Percentiles rank a stretch among this genome's conserved stretches.
Conservation (phyloP, 129 eudicot species). For the Solidago caesia region DNA sequence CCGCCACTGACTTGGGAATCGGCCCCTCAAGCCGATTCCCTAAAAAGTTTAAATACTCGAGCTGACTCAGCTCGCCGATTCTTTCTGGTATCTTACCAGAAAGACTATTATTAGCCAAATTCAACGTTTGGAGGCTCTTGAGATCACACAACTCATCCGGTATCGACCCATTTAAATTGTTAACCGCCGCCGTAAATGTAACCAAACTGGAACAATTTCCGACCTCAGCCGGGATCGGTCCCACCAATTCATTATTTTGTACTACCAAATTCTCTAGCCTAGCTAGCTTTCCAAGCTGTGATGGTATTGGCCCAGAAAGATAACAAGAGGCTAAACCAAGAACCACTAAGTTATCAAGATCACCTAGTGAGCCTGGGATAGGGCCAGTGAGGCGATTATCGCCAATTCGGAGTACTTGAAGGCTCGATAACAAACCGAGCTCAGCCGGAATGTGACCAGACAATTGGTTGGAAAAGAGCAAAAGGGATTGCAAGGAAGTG, state of each 20-base stretch:
- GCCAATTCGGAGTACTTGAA: slow-evolving; percentile 74
- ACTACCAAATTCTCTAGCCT: slow-evolving; percentile 52
- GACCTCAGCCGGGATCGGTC: slow-evolving; percentile 62
- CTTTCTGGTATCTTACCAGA: slow-evolving; percentile 68
- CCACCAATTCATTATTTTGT: slow-evolving; percentile 58
- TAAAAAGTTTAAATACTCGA: slow-evolving; percentile 59
- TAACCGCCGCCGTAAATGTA: slow-evolving; percentile 55
- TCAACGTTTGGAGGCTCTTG: slow-evolving; percentile 48
- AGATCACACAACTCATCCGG: slow-evolving; percentile 60
- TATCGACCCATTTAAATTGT: slow-evolving; percentile 67
- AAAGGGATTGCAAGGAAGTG: slow-evolving; percentile 52
- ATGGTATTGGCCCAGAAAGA: slow-evolving; percentile 74
- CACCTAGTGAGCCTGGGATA: slow-evolving; percentile 58
- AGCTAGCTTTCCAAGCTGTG: slow-evolving; percentile 49
- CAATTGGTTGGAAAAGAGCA: slow-evolving; percentile 75
- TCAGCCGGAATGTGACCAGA: slow-evolving; percentile 77
- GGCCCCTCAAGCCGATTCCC: slow-evolving; percentile 75
- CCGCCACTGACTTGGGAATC: slow-evolving; percentile 62
- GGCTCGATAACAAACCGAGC: slow-evolving; percentile 53
- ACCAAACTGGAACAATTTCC: slow-evolving; percentile 68
- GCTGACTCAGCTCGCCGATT: slow-evolving; percentile 63
- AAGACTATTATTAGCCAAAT: slow-evolving; percentile 68
- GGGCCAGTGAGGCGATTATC: slow-evolving; percentile 70
- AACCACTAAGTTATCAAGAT: slow-evolving; percentile 45
- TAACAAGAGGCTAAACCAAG: slow-evolving; percentile 85